Percentiles rank a stretch among this genome's conserved stretches.
These are phyloP conservation scores for Blastomyces percursus DNA, from an alignment of 2,329 filamentous ascomycete species.

Conservation along the genomic window DNA sequence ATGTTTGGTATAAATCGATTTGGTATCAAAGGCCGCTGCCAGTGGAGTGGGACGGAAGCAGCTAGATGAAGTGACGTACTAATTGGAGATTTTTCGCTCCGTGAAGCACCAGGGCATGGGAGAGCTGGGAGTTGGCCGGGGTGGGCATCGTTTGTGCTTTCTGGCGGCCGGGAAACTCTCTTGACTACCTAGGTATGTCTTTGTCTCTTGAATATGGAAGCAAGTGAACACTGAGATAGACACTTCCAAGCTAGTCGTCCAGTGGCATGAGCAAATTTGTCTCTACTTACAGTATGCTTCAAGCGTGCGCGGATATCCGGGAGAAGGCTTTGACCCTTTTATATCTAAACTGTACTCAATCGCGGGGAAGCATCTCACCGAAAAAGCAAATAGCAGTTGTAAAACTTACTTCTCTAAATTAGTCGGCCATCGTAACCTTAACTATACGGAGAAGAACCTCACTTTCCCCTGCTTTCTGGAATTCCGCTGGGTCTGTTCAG, in stretches of 20 bases:
- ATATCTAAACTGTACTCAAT: background rate
- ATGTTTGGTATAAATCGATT: background rate
- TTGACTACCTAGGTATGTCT: background rate
- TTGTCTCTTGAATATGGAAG: background rate
- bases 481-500: background rate
- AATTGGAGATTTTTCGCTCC: slow-evolving; percentile 50
- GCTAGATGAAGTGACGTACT: slow-evolving; percentile 29
- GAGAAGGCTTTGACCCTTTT: background rate
- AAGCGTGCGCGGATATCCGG: background rate
- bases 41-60: background rate
- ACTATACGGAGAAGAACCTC: background rate
- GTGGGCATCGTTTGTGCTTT: background rate
- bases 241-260: background rate
- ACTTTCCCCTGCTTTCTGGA: background rate
- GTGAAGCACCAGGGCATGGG: slow-evolving; percentile 45
- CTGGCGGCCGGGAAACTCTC: background rate
- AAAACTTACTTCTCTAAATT: background rate
- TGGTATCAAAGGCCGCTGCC: background rate
- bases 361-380: background rate
- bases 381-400: background rate
- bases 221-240: background rate
- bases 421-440: background rate
- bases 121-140: slow-evolving; percentile 8
- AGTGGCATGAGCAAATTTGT: background rate
- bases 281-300: background rate